Base-by-base conservation (phyloP, 2,329 filamentous ascomycete species). In the Epichloe hybrida region DNA sequence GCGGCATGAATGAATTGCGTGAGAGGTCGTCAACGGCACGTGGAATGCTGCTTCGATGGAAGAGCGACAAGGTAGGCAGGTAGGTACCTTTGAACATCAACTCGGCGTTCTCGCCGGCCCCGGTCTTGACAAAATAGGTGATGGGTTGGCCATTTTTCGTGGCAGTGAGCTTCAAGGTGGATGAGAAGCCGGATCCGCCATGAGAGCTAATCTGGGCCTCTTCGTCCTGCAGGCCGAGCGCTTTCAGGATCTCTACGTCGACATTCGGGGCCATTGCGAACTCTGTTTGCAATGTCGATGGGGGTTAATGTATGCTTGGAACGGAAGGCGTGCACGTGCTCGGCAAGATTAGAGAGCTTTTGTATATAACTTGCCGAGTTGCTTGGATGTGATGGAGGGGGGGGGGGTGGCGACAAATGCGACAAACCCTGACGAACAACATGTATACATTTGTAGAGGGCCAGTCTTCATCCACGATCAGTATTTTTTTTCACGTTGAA, bases 121-220 rank as follows among this genome's bases (percentile, higher is more conserved):
- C 83, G 0, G 76, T 86, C 66, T 91, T 90, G 65, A 90, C 77
- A 63, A 90, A 91, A 59, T 77, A 89, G 20, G 71, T 67, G 56
- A 69, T 71, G 1, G 72, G 67, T 42, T 68, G 68, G 34, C 76
- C 79, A 57, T 79, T 68, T 15, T 64, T 56, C 3, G 69, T 64
- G 3, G 68, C 65, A 13, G 68, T 68, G 49, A 76, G 59, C 62
- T 82, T 85, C 51, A 76, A 83, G 0, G 84, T 86, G 0, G 80
- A 81, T 1, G 84, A 73, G 55, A 85, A 86, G 41, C 81, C 81
- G 1, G 83, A 84, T 46, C 81, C 77, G 51, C 83, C 84, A 54
- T 83, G 76, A 3, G 77, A 69, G 1, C 73, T 68, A 12, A 88
- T 75, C 42, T 68, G 75, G 34, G 81, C 75, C 23, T 64, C 66